Conservation (phyloP, 2,329 filamentous ascomycete species). For the Pseudogymnoascus sp. region DNA sequence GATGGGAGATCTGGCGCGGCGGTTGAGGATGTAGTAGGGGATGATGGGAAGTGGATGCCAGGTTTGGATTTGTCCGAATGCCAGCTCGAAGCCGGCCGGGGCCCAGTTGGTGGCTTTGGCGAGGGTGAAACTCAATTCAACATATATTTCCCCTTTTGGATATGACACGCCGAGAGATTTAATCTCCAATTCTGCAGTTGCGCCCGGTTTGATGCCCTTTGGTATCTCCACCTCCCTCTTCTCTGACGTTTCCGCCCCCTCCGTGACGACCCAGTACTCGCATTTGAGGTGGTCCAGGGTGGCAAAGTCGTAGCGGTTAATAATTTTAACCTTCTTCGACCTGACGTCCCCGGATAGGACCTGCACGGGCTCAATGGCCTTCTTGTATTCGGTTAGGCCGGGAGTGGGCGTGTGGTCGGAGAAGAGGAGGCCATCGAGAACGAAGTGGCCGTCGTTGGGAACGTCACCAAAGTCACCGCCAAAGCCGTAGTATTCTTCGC, state of each 20-base stretch:
- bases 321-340: constrained; percentile 22
- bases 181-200: constrained; percentile 16
- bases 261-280: constrained; percentile 36
- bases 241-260: constrained; percentile 30
- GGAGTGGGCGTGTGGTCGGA: constrained; percentile 36
- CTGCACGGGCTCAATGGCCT: constrained; percentile 35
- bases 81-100: constrained; percentile 42
- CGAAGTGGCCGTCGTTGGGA: constrained; percentile 38
- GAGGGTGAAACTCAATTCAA: constrained; percentile 39
- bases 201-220: constrained; percentile 35
- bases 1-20: constrained; percentile 15
- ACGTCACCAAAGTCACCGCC: constrained; percentile 39
- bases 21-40: constrained; percentile 11
- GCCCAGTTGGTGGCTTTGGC: constrained; percentile 43
- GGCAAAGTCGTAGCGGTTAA: constrained; percentile 45
- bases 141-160: constrained; percentile 34
- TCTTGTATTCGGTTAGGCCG: constrained; percentile 35
- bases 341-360: constrained; percentile 19
- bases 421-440: constrained; percentile 36
- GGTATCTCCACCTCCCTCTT: constrained; percentile 36
- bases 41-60: constrained; percentile 23
- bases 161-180: constrained; percentile 14
- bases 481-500: constrained; percentile 35
- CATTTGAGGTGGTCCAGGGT: constrained; percentile 43
- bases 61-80: constrained; percentile 40